Conservation (phyloP, 78 protist genomes). For the Dictyostelium firmibasis region DNA sequence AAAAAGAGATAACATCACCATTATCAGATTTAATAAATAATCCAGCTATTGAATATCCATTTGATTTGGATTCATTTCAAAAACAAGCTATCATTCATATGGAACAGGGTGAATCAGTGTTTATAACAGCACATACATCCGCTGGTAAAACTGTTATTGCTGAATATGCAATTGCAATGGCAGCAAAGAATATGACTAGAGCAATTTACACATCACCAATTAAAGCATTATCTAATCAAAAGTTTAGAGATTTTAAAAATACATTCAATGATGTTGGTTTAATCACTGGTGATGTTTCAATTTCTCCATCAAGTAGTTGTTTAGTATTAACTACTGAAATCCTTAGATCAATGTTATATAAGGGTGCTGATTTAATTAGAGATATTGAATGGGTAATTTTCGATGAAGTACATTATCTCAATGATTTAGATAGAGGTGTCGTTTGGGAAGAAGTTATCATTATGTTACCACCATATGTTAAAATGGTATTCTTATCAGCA, state of each 20-base stretch:
- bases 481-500: conserved; percentile 94
- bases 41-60: conserved; percentile 89
- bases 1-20: conserved; percentile 55
- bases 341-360: conserved; percentile 90
- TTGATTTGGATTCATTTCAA: conserved; percentile 97
- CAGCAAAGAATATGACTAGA: conserved; percentile 78
- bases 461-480: conserved; percentile 90
- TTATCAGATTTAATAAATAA: conserved; percentile 55
- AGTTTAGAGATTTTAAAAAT: conserved; percentile 90
- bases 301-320: conserved; percentile 93
- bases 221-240: conserved; percentile 97
- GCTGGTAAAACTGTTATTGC: conserved; percentile 99
- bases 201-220: conserved; percentile 98
- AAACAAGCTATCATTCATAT: conserved; percentile 90
- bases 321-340: conserved; percentile 99
- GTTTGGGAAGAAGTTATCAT: conserved; percentile 98
- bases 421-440: conserved; percentile 94
- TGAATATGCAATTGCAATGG: conserved; percentile 94
- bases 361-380: conserved; percentile 93
- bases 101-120: conserved; percentile 91
- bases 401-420: conserved; percentile 95
- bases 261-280: conserved; percentile 95
- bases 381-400: conserved; percentile 96
- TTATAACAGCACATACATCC: conserved; percentile 98
- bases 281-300: conserved; percentile 96